phyloP scores from a whole-genome alignment of 2,329 filamentous ascomycete species.

The Talaromyces marneffei region DNA sequence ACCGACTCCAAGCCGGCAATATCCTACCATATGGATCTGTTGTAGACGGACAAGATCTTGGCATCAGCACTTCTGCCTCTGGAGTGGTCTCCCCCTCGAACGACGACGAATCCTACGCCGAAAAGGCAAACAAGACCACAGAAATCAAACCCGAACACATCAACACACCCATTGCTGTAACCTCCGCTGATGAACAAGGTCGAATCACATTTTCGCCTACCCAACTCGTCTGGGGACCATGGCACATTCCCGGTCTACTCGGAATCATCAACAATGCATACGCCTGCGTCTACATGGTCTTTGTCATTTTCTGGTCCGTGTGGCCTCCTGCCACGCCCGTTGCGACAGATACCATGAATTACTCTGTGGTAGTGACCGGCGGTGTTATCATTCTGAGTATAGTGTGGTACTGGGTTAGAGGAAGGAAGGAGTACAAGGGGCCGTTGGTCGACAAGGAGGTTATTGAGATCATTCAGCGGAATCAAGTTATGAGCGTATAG shows the following conservation, averaged over 20 bases:
- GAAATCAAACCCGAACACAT: neutral
- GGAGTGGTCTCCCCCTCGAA: neutral
- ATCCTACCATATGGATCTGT: conserved; percentile 35
- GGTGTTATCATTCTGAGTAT: conserved; percentile 40
- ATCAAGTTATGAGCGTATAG: neutral
- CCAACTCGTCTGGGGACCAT: conserved; percentile 50
- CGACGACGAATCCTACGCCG: neutral
- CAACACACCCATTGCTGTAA: neutral
- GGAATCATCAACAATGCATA: conserved; percentile 53
- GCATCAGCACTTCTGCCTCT: neutral
- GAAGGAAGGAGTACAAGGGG: conserved; percentile 30
- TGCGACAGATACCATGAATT: conserved; percentile 41
- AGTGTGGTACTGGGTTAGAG: conserved; percentile 38
- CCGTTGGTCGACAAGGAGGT: conserved; percentile 14
- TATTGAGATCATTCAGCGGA: conserved; percentile 11
- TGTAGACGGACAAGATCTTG: conserved; percentile 20
- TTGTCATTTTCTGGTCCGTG: conserved; percentile 54
- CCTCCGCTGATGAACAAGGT: conserved; percentile 6
- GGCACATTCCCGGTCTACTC: conserved; percentile 46
- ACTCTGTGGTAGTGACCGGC: conserved; percentile 44
- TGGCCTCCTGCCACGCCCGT: conserved; percentile 38
- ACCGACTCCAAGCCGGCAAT: conserved; percentile 28
- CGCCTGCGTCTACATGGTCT: conserved; percentile 48
- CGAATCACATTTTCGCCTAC: conserved; percentile 22
- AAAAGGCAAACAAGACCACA: neutral